Evolutionary conservation across 108 stramenopile genomes (phyloP), one percentile per base, ranked within the genome.

Genomic region (Conticribra weissflogii): DNA sequence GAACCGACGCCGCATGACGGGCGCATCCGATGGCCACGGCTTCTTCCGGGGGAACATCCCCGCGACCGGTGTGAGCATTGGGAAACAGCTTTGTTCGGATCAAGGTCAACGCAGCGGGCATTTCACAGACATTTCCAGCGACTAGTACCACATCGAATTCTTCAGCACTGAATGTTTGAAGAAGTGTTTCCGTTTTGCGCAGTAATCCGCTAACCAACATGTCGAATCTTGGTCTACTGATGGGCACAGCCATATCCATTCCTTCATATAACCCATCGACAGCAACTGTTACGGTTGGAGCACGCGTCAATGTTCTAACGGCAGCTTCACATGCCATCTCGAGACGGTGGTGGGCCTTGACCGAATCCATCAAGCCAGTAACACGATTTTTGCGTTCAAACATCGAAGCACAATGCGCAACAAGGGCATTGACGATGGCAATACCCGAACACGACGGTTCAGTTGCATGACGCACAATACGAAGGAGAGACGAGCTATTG

Each of bases 191-290:
- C 22, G 85, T 87, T 65, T 83, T 75, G 30, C 61, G 79, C 46
- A 86, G 54, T 29, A 89, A 63, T 47, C 60, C 66, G 21, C 73
- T 60, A n/a, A 81, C 71, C 66, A 92, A 53, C 81, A 88, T 84
- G 12, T 90, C 91, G 71, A 86, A 93, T 45, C 86, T 77, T 17
- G 89, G 83, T 63, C 78, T 62, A 65, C 81, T 83, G 52, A 93
- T 84, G 18, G 82, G 71, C 18, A 90, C 88, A 19, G 86, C 74
- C 52, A 86, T 76, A 72, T 92, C 91, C 65, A 90, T 79, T n/a
- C 91, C 91, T 70, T 92, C 91, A 58, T 85, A 88, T 48, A 92
- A 63, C 25, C 86, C 80, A 64, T 92, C 91, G 16, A 89, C 78
- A 19, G 79, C 79, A 34, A 86, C 83, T 36, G 84, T 77, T n/a